Evolutionary conservation across 257 asterid species (phyloP).

Genomic region (Solanum tarapatanum): DNA sequence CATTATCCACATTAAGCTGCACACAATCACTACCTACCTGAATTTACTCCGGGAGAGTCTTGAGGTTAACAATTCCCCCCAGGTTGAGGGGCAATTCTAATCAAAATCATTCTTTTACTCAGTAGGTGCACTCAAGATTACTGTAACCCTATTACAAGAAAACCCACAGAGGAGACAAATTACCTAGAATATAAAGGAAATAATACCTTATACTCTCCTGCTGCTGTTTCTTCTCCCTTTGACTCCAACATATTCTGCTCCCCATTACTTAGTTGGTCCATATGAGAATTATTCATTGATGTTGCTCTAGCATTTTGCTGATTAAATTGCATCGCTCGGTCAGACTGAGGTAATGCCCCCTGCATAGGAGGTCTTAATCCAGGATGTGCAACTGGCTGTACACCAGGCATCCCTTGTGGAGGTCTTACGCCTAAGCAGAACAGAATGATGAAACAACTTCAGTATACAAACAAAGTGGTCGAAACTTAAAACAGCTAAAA

Average conservation of each 20-base stretch:
- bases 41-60: neutral
- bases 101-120: neutral
- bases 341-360: slow-evolving; percentile 42
- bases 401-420: slow-evolving; percentile 49
- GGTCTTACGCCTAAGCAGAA: slow-evolving; percentile 52
- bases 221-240: slow-evolving; percentile 41
- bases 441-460: neutral
- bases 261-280: slow-evolving; percentile 46
- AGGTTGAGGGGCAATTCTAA: neutral
- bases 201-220: slow-evolving; percentile 46
- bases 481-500: slow-evolving; percentile 3
- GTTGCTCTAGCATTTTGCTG: slow-evolving; percentile 38
- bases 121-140: neutral
- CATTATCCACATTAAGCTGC: neutral
- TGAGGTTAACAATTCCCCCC: neutral
- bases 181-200: neutral
- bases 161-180: neutral
- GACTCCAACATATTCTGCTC: slow-evolving; percentile 24
- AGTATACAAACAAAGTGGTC: neutral
- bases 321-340: slow-evolving; percentile 50
- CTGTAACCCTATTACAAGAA: neutral
- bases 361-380: slow-evolving; percentile 70
- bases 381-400: slow-evolving; percentile 38
- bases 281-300: slow-evolving; percentile 30
- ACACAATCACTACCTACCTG: neutral